These are phyloP conservation scores for Leishmania martiniquensis DNA, from an alignment of 208 protist genomes.

Conservation along the genomic window DNA sequence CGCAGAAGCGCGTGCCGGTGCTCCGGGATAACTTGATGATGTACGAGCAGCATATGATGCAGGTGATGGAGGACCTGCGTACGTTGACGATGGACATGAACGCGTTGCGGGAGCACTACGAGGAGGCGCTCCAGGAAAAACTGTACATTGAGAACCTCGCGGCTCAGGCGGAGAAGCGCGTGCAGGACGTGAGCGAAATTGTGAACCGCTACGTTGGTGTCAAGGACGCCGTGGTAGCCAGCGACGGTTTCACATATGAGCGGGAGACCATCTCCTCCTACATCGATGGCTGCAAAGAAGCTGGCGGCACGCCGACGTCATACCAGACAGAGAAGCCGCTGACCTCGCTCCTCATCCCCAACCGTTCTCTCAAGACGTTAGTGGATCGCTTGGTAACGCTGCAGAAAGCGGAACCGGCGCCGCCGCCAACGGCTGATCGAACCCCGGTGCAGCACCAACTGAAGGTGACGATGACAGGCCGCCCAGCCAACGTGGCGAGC, in stretches of 20 bases:
- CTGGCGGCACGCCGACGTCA: constrained; percentile 62
- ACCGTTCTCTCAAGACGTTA: constrained; percentile 80
- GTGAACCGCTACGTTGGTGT: constrained; percentile 74
- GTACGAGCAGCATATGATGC: constrained; percentile 50
- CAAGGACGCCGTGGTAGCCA: constrained; percentile 87
- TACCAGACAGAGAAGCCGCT: constrained; percentile 71
- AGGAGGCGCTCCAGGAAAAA: constrained; percentile 61
- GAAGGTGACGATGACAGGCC: constrained; percentile 3
- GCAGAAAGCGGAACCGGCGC: constrained; percentile 30
- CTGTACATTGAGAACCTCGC: constrained; percentile 47
- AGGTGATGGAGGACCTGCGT: constrained; percentile 49
- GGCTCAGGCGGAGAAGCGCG: constrained; percentile 49
- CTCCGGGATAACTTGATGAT: constrained; percentile 48
- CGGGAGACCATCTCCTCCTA: constrained; percentile 82
- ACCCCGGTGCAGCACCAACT: constrained; percentile 11
- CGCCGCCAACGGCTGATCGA: constrained; percentile 3
- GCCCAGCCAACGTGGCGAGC: background rate
- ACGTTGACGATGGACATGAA: constrained; percentile 45
- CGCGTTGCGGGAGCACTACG: constrained; percentile 61
- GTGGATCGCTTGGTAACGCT: constrained; percentile 62
- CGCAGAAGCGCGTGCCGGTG: constrained; percentile 35
- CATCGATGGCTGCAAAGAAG: constrained; percentile 54
- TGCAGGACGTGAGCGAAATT: constrained; percentile 58
- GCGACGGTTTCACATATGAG: constrained; percentile 93
- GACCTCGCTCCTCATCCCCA: constrained; percentile 75